These are phyloP conservation scores for Entomortierella lignicola DNA, from an alignment of 192 early-diverging fungal genomes.

Conservation along the genomic window DNA sequence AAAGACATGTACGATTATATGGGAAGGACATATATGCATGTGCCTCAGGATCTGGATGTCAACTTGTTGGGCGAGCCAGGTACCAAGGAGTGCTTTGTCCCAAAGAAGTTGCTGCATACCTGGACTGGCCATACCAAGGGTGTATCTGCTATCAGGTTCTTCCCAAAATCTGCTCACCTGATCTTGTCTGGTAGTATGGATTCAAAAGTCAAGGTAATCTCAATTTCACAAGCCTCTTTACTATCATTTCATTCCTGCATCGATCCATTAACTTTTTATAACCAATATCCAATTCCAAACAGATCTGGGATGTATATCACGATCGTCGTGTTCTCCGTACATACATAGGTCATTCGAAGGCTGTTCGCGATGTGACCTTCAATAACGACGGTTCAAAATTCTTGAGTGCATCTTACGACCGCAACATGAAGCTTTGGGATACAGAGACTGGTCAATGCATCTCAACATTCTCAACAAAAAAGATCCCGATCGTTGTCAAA, in stretches of 20 bases:
- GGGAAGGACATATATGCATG: slow-evolving; percentile 96
- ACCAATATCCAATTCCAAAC: background rate
- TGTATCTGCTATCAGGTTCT: slow-evolving; percentile 90
- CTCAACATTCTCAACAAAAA: slow-evolving; percentile 77
- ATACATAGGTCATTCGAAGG: slow-evolving; percentile 92
- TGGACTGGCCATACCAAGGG: slow-evolving; percentile 95
- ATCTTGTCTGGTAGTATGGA: slow-evolving; percentile 95
- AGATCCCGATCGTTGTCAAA: slow-evolving; percentile 87
- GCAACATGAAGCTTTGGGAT: slow-evolving; percentile 96
- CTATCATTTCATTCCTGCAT: background rate
- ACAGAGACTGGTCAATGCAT: slow-evolving; percentile 95
- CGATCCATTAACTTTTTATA: background rate
- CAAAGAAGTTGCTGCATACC: slow-evolving; percentile 88
- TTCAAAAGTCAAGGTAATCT: slow-evolving; percentile 85
- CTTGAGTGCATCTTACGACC: slow-evolving; percentile 91
- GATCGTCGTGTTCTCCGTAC: slow-evolving; percentile 88
- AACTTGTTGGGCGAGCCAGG: slow-evolving; percentile 82
- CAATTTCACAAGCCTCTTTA: background rate
- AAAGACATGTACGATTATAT: slow-evolving; percentile 89
- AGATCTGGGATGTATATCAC: slow-evolving; percentile 96
- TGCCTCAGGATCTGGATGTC: slow-evolving; percentile 88
- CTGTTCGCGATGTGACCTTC: slow-evolving; percentile 92
- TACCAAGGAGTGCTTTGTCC: slow-evolving; percentile 83
- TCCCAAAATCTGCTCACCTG: slow-evolving; percentile 92
- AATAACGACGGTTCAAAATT: slow-evolving; percentile 87